Base-by-base conservation (phyloP, 2,329 filamentous ascomycete species). In the Cordyceps fumosorosea region DNA sequence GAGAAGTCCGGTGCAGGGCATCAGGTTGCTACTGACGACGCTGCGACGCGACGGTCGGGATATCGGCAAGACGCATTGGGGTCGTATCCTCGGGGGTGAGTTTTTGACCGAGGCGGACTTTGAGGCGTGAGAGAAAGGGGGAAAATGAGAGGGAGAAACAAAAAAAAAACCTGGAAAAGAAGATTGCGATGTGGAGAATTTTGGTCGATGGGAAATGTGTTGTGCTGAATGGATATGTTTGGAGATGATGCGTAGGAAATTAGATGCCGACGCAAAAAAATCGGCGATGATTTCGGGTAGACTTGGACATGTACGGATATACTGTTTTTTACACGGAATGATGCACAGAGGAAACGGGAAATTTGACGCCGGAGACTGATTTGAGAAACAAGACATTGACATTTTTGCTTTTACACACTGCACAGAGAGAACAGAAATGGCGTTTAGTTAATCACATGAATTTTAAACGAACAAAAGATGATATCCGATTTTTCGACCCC, bases 61-160 rank as follows among this genome's bases (percentile, higher is more conserved):
- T 0, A 78, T 80, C 12, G 69, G 71, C 8, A 78, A 75, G 65
- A 80, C 77, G 0, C 77, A 81, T 22, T 65, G 77, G 62, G 78
- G 76, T 0, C 74, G 67, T 24, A 67, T 79, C 3, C 57, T 80
- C 2, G 70, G 74, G 6, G 74, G 74, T 0, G 65, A 69, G 7
- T 47, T 73, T 1, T 40, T 75, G 42, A 44, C 58, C 0, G 60
- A 69, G 22, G 54, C 48, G 0, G 65, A 72, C n/a, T 72, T 60
- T 73, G 57, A 44, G 5, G 24, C 5, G 1, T 42, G n/a, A 14
- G n/a, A 40, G 14, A n/a, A 11, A 4, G 7, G 20, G 18, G 45
- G 3, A 20, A 29, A 32, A 14, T 32, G 3, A n/a, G 3, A 8
- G 6, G 16, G 26, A 34, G 24, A n/a, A 11, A 32, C 6, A 22